Evolutionary conservation across 2,329 filamentous ascomycete genomes (phyloP), one percentile per base, ranked within the genome.

Genomic region (Aspergillus brunneoviolaceus): DNA sequence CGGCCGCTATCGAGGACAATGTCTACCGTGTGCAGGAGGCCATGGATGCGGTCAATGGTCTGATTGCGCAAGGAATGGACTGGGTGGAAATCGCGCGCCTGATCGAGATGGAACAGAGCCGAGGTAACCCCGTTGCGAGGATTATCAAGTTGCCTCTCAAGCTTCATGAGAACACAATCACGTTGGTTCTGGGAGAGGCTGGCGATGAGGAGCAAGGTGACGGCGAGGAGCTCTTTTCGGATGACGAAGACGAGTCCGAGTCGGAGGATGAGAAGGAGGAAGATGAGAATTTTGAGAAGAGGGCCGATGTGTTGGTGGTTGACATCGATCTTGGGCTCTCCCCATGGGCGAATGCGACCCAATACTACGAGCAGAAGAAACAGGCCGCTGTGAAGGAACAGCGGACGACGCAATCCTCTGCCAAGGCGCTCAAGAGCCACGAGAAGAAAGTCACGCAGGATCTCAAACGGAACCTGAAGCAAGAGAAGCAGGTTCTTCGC

Each of bases 41-140:
- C 4, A 92, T 92, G 74, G 91, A 92, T 72, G 92, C 95, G 3
- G 89, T 99, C 56, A 98, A 96, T 73, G 91, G 91, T 0, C 80
- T 98, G n/a, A 86, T 99, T 61, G 86, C 86, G 5, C 92, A 96
- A 70, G 94, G 94, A 11, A 98, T 98, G 92, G 95, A 99, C 69
- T 99, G 95, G 95, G 87, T 92, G 11, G 90, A 97, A 65, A 93
- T 98, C 69, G 91, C 86, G 10, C 90, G 89, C 60, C 79, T 99
- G 63, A 90, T 99, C 55, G 92, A 96, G 72, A 85, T 92, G 65
- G 94, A 98, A 73, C 90, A 96, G 73, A 86, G 82, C 62, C 83
- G 88, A 52, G 83, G 86, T 29, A 99, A 99, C 65, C 86, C 91
- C 0, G 92, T 99, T 7, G 95, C 95, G 1, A 84, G 89, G 60